Evolutionary conservation across 2,329 filamentous ascomycete genomes (phyloP).

Genomic region (Talaromyces sp.): DNA sequence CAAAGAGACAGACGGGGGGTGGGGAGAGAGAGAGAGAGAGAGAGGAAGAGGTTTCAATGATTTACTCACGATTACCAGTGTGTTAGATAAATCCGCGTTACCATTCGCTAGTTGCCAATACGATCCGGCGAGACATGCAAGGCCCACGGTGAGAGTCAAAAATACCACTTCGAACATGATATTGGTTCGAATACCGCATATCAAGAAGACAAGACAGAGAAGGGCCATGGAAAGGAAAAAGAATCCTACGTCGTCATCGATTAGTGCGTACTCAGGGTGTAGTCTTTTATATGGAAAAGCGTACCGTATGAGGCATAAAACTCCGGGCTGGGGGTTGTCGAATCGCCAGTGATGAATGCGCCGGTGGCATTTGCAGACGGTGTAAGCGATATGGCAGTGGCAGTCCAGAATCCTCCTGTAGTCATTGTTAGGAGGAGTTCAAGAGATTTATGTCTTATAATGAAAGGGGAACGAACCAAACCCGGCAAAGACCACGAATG

Average conservation of each 20-base stretch:
- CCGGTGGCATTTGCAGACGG: conserved; percentile 51
- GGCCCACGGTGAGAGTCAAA: conserved; percentile 54
- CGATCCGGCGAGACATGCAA: conserved; percentile 55
- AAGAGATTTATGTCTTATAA: neutral
- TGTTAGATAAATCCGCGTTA: conserved; percentile 24
- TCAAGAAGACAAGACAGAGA: conserved; percentile 61
- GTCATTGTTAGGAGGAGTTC: conserved; percentile 1
- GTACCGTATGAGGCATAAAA: conserved; percentile 2
- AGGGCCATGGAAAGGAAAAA: conserved; percentile 62
- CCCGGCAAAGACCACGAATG: conserved; percentile 53
- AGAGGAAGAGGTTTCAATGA: too few relatives aligned
- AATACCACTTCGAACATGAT: conserved; percentile 67
- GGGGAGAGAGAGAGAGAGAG: too few relatives aligned
- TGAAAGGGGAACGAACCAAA: conserved; percentile 39
- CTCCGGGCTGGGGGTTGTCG: conserved; percentile 20
- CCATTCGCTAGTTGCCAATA: conserved; percentile 54
- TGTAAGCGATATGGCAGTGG: conserved; percentile 52
- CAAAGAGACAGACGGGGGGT: neutral
- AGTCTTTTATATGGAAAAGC: neutral
- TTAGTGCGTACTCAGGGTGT: conserved; percentile 5
- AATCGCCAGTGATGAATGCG: conserved; percentile 20
- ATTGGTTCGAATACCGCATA: conserved; percentile 68
- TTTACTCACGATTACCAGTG: conserved; percentile 21
- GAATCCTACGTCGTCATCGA: conserved; percentile 38
- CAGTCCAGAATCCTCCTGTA: conserved; percentile 49